Percentiles rank a stretch among this genome's conserved stretches.
Evolutionary conservation across 1,284 basidiomycete genomes (phyloP).

Genomic region (Cryptococcus sp.): DNA sequence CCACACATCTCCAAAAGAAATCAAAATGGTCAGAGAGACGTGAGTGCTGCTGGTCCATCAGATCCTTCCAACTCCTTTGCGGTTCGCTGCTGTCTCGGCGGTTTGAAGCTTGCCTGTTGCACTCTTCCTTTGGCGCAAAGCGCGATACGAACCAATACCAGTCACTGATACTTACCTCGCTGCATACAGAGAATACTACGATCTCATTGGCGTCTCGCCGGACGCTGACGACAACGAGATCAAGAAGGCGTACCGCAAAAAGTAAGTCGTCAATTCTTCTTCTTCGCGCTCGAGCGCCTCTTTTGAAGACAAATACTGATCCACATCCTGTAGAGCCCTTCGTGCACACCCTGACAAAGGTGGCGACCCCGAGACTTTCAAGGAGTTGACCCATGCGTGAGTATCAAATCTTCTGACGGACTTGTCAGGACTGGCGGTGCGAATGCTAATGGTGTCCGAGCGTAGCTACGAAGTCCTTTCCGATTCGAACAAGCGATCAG

Average conservation of each 20-base stretch:
- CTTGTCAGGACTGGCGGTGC: neutral
- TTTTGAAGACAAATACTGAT: conserved; percentile 7
- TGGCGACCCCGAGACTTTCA: conserved; percentile 95
- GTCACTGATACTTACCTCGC: neutral
- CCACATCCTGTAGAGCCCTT: conserved; percentile 65
- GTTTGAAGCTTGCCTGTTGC: neutral
- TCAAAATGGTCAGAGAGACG: conserved; percentile 55
- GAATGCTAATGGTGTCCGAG: neutral
- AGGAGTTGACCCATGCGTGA: conserved; percentile 94
- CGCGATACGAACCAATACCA: neutral
- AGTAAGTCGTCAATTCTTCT: conserved; percentile 57
- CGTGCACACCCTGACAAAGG: conserved; percentile 91
- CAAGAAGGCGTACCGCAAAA: conserved; percentile 94
- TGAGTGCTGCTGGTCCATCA: conserved; percentile 31
- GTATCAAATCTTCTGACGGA: conserved; percentile 41
- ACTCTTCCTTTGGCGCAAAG: neutral
- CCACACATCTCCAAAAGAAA: neutral
- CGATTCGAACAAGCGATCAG: conserved; percentile 76
- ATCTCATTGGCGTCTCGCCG: conserved; percentile 77
- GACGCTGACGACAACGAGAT: conserved; percentile 76
- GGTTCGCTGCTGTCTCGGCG: neutral
- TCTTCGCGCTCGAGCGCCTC: conserved; percentile 7
- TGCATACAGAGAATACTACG: conserved; percentile 75
- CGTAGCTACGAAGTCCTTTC: conserved; percentile 89
- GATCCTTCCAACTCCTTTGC: neutral